phyloP scores from a whole-genome alignment of 352 stramenopile genomes.

The Achlya hypogyna region DNA sequence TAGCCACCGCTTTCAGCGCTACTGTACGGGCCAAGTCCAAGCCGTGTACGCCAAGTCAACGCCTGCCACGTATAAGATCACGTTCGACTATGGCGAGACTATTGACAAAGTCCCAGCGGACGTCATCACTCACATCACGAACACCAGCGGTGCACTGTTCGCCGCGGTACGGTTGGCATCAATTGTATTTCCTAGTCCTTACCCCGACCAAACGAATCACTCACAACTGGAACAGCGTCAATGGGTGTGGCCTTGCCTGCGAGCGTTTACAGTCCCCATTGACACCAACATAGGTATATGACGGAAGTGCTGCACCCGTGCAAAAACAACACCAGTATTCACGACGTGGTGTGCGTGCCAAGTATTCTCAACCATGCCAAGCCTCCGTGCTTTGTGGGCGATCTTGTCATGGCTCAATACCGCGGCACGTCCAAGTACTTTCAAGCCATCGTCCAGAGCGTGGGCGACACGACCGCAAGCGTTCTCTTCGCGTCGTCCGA shows the following conservation, averaged over 20 bases:
- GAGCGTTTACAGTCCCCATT: neutral
- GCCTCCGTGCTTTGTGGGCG: neutral
- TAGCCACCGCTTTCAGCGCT: conserved; percentile 8
- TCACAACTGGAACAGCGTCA: conserved; percentile 15
- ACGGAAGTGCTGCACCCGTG: neutral
- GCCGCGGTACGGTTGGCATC: neutral
- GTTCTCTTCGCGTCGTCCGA: conserved; percentile 10
- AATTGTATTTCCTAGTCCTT: neutral
- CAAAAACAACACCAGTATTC: neutral
- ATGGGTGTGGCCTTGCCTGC: neutral
- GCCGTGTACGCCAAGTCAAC: neutral
- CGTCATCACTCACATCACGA: neutral
- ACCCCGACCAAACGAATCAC: conserved; percentile 15
- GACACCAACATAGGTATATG: neutral
- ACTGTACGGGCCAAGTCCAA: conserved; percentile 15
- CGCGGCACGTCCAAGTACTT: conserved; percentile 4
- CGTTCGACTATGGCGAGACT: conserved; percentile 17
- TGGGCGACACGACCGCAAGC: neutral
- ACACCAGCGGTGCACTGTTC: neutral
- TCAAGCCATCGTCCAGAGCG: neutral
- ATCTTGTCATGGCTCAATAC: conserved; percentile 9
- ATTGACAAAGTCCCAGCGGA: neutral
- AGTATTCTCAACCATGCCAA: neutral
- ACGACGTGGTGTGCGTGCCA: conserved; percentile 1
- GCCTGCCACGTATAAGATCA: neutral